These are phyloP conservation scores for Ballota nigra DNA, from an alignment of 257 asterid species.

Conservation along the genomic window DNA sequence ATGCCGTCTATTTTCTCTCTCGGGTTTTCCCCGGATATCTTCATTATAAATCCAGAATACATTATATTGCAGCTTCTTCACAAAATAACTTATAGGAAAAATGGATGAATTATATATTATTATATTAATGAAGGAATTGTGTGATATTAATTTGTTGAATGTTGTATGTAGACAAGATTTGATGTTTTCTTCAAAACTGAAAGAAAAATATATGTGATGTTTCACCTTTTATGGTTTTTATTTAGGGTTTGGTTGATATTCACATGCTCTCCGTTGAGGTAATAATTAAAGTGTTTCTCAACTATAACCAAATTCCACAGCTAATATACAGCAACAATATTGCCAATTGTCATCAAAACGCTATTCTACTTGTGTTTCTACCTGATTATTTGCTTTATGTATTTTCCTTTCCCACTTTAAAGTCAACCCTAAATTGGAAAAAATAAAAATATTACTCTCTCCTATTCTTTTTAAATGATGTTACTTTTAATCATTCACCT, in stretches of 20 bases:
- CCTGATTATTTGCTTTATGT: conserved; percentile 10
- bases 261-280: conserved; percentile 24
- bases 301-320: conserved; percentile 5
- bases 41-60: conserved; percentile 31
- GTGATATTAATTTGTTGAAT: neutral
- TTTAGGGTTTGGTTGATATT: conserved; percentile 14
- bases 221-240: conserved; percentile 20
- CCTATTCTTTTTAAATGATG: no score
- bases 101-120: neutral
- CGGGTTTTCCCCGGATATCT: conserved; percentile 27
- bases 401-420: neutral
- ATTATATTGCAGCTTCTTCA: neutral
- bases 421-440: neutral
- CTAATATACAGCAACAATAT: neutral
- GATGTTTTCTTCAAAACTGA: no score
- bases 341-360: conserved; percentile 3
- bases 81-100: neutral
- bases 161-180: neutral
- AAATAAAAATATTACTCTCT: no score
- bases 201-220: neutral
- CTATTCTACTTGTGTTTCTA: neutral
- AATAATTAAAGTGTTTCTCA: conserved; percentile 17
- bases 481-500: no score
- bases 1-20: conserved; percentile 28
- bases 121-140: neutral